Evolutionary conservation across 345 rosid genomes (phyloP).

Genomic region (Anastatica hierochuntica): DNA sequence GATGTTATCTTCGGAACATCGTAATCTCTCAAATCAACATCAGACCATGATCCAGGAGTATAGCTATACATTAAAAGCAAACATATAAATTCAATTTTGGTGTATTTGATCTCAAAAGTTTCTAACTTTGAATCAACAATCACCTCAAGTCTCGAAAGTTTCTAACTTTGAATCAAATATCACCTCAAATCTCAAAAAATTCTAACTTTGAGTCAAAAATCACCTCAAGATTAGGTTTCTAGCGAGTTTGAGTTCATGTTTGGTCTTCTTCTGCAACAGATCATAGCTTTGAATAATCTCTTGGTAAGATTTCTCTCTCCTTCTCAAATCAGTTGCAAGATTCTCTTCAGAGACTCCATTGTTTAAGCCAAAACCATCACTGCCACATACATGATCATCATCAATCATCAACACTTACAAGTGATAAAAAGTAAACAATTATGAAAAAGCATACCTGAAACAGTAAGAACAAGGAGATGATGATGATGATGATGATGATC

Average conservation of each 20-base stretch:
- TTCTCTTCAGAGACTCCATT: constrained; percentile 9
- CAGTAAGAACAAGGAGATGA: constrained; percentile 9
- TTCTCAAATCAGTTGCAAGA: constrained; percentile 21
- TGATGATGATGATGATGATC: constrained; percentile 10
- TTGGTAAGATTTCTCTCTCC: constrained; percentile 25
- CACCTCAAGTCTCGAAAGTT: no score
- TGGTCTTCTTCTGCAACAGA: constrained; percentile 12
- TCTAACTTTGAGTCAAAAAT: neutral
- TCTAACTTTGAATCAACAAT: no score
- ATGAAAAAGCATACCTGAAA: constrained; percentile 26
- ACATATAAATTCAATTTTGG: neutral
- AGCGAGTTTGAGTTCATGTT: constrained; percentile 21
- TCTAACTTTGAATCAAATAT: no score
- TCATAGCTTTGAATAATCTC: constrained; percentile 41
- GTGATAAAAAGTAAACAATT: neutral
- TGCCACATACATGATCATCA: neutral
- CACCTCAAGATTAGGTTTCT: constrained; percentile 47
- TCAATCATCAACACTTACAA: neutral
- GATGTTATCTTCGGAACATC: constrained; percentile 49
- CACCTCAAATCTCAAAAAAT: no score
- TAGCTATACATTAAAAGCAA: constrained; percentile 29
- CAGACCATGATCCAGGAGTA: constrained; percentile 57
- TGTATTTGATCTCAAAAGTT: neutral
- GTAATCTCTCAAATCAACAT: constrained; percentile 25
- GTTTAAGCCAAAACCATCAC: neutral